Evolutionary conservation across 306 rosid species (phyloP).

Genomic region (Cicer chorassanicum): DNA sequence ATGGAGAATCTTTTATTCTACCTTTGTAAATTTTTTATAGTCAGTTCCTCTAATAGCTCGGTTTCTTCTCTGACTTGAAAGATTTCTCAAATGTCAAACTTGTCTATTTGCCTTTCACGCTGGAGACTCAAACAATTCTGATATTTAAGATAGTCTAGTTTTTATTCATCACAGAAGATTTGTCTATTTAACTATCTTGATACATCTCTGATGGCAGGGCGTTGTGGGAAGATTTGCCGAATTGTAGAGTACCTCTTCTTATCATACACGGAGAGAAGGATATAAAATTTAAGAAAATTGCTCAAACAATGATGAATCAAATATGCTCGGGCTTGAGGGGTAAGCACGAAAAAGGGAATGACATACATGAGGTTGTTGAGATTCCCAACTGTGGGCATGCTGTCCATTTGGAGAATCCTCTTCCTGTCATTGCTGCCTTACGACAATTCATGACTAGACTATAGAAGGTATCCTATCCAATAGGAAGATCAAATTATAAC

Average conservation of each 20-base stretch:
- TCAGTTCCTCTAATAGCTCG: neutral
- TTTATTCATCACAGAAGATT: neutral
- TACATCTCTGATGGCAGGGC: conserved; percentile 56
- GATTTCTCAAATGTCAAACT: conserved; percentile 2
- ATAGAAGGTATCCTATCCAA: conserved; percentile 26
- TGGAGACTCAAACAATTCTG: neutral
- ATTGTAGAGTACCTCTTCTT: conserved; percentile 71
- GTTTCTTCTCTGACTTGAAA: neutral
- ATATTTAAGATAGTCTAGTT: neutral
- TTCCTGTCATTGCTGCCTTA: conserved; percentile 65
- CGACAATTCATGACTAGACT: conserved; percentile 57
- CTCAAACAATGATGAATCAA: conserved; percentile 59
- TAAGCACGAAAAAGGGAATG: conserved; percentile 34
- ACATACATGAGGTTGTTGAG: conserved; percentile 63
- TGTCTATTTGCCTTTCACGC: neutral
- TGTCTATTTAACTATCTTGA: conserved; percentile 6
- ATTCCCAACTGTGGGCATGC: conserved; percentile 86
- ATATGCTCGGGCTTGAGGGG: conserved; percentile 43
- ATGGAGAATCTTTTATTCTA: neutral
- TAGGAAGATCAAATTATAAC: neutral
- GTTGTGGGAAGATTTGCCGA: conserved; percentile 82
- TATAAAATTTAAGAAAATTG: conserved; percentile 70
- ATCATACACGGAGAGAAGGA: conserved; percentile 82
- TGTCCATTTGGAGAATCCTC: conserved; percentile 91
- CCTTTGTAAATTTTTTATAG: neutral